Conservation (phyloP, 2,329 filamentous ascomycete genomes). For the Cercospora nicotianae region DNA sequence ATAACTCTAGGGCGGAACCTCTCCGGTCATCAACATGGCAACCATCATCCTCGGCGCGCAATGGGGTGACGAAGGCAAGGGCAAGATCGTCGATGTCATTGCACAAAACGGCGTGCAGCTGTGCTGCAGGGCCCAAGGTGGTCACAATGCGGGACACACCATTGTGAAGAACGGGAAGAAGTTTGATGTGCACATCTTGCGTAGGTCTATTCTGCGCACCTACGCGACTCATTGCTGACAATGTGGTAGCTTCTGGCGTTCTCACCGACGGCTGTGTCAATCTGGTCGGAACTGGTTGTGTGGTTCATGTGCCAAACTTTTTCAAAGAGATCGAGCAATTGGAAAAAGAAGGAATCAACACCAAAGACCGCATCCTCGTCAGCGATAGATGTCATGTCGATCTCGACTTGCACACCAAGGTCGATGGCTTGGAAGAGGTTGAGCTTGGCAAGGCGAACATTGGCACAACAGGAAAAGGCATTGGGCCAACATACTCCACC, state of each 20-base stretch:
- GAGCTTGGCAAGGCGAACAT: slow-evolving; percentile 53
- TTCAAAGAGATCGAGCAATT: slow-evolving; percentile 64
- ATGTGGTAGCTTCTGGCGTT: slow-evolving; percentile 61
- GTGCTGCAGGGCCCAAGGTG: slow-evolving; percentile 60
- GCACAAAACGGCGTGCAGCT: slow-evolving; percentile 50
- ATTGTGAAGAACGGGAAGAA: slow-evolving; percentile 43
- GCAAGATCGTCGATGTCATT: slow-evolving; percentile 56
- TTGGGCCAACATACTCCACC: slow-evolving; percentile 60
- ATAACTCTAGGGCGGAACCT: slow-evolving; percentile 6
- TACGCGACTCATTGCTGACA: slow-evolving; percentile 15
- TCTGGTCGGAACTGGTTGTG: slow-evolving; percentile 66
- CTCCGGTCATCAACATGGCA: slow-evolving; percentile 39
- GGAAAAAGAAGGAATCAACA: slow-evolving; percentile 61
- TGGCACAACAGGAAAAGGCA: slow-evolving; percentile 52
- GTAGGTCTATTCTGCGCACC: slow-evolving; percentile 28
- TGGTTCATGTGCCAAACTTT: slow-evolving; percentile 64
- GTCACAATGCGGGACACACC: slow-evolving; percentile 60
- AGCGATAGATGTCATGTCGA: slow-evolving; percentile 64
- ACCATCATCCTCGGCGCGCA: slow-evolving; percentile 61
- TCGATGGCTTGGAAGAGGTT: slow-evolving; percentile 65
- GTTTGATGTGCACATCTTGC: slow-evolving; percentile 61
- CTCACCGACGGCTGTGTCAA: slow-evolving; percentile 70
- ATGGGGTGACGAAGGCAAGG: slow-evolving; percentile 62
- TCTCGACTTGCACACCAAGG: slow-evolving; percentile 64
- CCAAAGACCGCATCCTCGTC: slow-evolving; percentile 61